A percentile compares a stretch with the other conserved stretches of the same genome.
These are phyloP conservation scores for Lecanicillium sp. DNA, from an alignment of 2,329 filamentous ascomycete species.

Conservation along the genomic window DNA sequence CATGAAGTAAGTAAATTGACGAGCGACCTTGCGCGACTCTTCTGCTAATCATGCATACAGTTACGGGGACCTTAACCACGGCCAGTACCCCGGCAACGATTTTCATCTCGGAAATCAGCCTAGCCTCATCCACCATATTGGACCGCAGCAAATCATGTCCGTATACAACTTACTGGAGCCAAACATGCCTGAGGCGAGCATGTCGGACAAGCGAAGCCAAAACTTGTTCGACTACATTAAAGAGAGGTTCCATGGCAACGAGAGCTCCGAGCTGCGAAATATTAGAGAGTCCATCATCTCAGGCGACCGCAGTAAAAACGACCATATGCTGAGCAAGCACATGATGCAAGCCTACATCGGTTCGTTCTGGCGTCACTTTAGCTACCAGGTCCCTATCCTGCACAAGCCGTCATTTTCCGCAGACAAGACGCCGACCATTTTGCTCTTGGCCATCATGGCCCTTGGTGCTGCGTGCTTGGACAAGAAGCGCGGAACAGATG, in stretches of 20 bases:
- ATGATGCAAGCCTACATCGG: slow-evolving; percentile 96
- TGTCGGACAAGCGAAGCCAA: slow-evolving; percentile 83
- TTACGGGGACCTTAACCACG: slow-evolving; percentile 45
- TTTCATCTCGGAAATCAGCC: background rate
- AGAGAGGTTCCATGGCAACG: slow-evolving; percentile 73
- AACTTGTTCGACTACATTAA: slow-evolving; percentile 78
- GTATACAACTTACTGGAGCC: slow-evolving; percentile 81
- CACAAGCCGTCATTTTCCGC: slow-evolving; percentile 92
- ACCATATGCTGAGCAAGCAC: slow-evolving; percentile 69
- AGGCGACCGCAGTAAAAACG: slow-evolving; percentile 63
- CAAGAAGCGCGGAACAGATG: slow-evolving; percentile 66
- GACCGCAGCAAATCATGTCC: slow-evolving; percentile 76
- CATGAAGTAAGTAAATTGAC: slow-evolving; percentile 38
- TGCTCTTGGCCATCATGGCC: slow-evolving; percentile 84
- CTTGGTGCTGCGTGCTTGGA: slow-evolving; percentile 89
- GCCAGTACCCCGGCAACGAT: slow-evolving; percentile 22
- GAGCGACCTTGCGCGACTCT: background rate
- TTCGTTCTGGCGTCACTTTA: slow-evolving; percentile 93
- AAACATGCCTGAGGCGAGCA: slow-evolving; percentile 67
- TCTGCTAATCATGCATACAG: slow-evolving; percentile 30
- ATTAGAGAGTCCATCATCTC: slow-evolving; percentile 72
- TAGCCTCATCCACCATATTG: slow-evolving; percentile 36
- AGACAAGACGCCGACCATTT: slow-evolving; percentile 75
- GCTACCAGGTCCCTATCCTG: slow-evolving; percentile 87
- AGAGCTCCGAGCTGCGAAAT: slow-evolving; percentile 65